Evolutionary conservation across 2,329 filamentous ascomycete species (phyloP), one percentile per base, ranked within the genome.

Genomic region (Scedosporium dehoogii): DNA sequence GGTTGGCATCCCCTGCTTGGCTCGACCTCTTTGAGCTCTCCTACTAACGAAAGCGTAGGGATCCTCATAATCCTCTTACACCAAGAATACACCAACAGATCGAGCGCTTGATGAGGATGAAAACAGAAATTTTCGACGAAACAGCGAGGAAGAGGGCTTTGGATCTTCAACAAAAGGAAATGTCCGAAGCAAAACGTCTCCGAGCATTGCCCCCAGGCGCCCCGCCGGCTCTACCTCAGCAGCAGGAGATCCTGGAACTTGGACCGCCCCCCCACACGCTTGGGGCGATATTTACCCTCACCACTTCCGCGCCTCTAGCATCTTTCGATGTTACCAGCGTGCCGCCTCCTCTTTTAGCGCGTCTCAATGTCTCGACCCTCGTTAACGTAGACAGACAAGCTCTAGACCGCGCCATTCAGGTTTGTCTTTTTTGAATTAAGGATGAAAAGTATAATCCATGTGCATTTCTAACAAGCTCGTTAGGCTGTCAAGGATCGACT

Each of bases 211-310:
- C 81, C 65, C 18, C 51, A 18, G 51, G 79, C 80, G 76, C 81
- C 42, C 16, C 48, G 7, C 33, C 27, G 63, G 65, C 55, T 3
- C 51, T 51, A 74, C 71, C 58, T 65, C 74, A 65, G 55, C 72
- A 74, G 64, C 68, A 81, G 44, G 81, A 85, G 62, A 84, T 92
- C 27, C 86, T 89, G 18, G 86, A 90, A 2, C 76, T 96, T 58
- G 85, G 86, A 3, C 81, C 90, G 7, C 91, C 91, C 0, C 87
- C 88, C 41, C 85, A 91, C 67, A 93, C 85, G 65, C 83, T 91
- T 66, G 90, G 89, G 4, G 90, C 96, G 65, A 79, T 99, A 3
- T 99, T 92, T 71, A 96, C 92, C 0, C 80, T 99, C 57, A 93
- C 91, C 4, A 70, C 70, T 27, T 91, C 94, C 70, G 79, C 83